These are phyloP conservation scores for Xeromyces bisporus DNA, from an alignment of 495 filamentous ascomycete genomes.

Conservation along the genomic window DNA sequence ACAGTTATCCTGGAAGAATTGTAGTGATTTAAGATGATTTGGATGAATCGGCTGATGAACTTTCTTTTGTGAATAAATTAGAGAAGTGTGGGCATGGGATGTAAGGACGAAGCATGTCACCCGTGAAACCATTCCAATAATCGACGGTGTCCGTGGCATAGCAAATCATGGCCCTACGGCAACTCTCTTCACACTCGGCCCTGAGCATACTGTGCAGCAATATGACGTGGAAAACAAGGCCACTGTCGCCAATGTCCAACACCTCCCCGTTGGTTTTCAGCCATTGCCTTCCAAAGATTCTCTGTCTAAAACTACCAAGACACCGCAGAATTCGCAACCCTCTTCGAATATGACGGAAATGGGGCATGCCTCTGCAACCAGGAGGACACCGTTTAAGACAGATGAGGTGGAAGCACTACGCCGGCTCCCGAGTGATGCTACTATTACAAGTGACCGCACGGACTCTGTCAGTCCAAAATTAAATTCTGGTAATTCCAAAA, in stretches of 20 bases:
- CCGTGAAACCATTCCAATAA: slow-evolving; percentile 70
- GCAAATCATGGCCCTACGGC: slow-evolving; percentile 80
- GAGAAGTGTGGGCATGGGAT: slow-evolving; percentile 89
- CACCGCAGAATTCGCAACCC: slow-evolving; percentile 13
- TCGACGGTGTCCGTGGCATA: slow-evolving; percentile 63
- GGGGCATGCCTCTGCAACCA: slow-evolving; percentile 2
- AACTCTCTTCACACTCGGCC: slow-evolving; percentile 80
- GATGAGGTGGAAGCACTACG: slow-evolving; percentile 25
- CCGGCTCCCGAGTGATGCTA: slow-evolving; percentile 43
- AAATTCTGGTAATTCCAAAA: slow-evolving; percentile 27
- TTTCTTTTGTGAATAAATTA: no score
- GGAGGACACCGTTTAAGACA: slow-evolving; percentile 27
- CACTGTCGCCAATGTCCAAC: slow-evolving; percentile 70
- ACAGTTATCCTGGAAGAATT: no score
- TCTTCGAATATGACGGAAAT: slow-evolving; percentile 21
- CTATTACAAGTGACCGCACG: slow-evolving; percentile 44
- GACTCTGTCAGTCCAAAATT: slow-evolving; percentile 40
- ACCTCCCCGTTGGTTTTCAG: slow-evolving; percentile 55
- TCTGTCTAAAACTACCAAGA: neutral
- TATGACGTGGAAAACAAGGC: slow-evolving; percentile 76
- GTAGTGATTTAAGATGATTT: no score
- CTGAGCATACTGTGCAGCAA: slow-evolving; percentile 79
- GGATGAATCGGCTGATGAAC: no score
- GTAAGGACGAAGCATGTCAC: slow-evolving; percentile 90
- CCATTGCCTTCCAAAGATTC: slow-evolving; percentile 43